Evolutionary conservation across 345 rosid genomes (phyloP), one percentile per base, ranked within the genome.

Genomic region (Litchi chinensis): DNA sequence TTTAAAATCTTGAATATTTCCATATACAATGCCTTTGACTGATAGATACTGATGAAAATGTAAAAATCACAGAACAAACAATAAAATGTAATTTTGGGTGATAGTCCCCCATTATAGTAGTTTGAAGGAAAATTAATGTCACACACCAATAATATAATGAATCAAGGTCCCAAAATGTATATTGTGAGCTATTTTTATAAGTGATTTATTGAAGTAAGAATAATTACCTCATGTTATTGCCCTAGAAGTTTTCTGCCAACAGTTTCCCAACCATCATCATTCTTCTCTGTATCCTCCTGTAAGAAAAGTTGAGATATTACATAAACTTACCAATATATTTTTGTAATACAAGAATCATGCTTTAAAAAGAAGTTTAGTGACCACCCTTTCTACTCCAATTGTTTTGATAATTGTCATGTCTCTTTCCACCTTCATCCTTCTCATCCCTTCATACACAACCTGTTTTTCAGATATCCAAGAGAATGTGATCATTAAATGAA

Each of bases 211-310:
- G 4, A 52, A 59, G 32, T 28, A 81, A 24, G 48, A 76, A 62
- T 18, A 7, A 7, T 50, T 74, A 90, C 98, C 95, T 88, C 91
- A 39, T 92, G 94, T 0, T 76, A 78, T 74, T 64, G 86, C 86
- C 88, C 89, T 67, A 79, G 80, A 79, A 89, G 91, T 83, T 89
- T 91, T 74, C 79, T 83, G 10, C 91, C 92, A 70, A 90, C 95
- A 62, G 95, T 90, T 83, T 92, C 95, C 98, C 98, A 93, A 70
- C 94, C 93, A 75, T 87, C 98, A 75, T 84, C 80, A n/a, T 80
- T 82, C 69, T 85, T 87, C 73, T 74, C 76, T 62, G 56, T 71
- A 37, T 54, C 81, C 81, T 87, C 87, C 95, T 87, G 78, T 13
- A 18, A 0, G n/a, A 26, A 54, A 70, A 73, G 69, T 40, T 54